Percentiles rank a stretch among this genome's conserved stretches.
Evolutionary conservation across 345 rosid species (phyloP).

Genomic region (Eucalyptus albens): DNA sequence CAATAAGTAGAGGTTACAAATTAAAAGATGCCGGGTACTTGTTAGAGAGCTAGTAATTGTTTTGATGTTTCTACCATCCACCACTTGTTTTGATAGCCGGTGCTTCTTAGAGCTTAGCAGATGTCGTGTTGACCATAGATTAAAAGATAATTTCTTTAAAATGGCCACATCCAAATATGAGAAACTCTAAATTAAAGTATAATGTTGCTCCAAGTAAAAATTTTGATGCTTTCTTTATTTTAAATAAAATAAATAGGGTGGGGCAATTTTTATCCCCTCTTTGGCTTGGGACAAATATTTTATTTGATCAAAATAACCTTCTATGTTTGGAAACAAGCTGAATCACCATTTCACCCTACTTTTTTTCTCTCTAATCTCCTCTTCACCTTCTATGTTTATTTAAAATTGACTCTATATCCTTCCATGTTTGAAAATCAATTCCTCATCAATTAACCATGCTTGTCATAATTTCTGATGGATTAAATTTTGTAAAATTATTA

Average conservation of each 20-base stretch:
- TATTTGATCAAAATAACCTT: neutral
- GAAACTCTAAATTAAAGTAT: neutral
- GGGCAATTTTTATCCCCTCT: neutral
- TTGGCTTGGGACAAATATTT: neutral
- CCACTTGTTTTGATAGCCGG: rapidly evolving
- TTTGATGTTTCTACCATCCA: neutral
- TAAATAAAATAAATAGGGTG: too few species aligned
- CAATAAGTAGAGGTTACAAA: neutral
- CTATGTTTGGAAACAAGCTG: too few species aligned
- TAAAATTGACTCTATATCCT: too few species aligned
- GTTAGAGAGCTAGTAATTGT: neutral
- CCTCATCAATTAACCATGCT: too few species aligned
- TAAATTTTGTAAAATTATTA: too few species aligned
- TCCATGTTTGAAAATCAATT: too few species aligned
- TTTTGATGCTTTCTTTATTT: too few species aligned
- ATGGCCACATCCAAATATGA: neutral
- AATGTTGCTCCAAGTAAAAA: neutral
- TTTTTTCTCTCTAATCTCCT: too few species aligned
- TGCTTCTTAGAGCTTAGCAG: neutral
- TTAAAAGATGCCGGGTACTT: neutral
- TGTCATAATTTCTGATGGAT: too few species aligned
- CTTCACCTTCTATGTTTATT: too few species aligned
- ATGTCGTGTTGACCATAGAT: neutral
- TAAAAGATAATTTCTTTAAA: neutral
- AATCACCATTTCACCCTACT: too few species aligned